phyloP scores from a whole-genome alignment of 768 basidiomycete genomes.

The Termitomyces sp. region DNA sequence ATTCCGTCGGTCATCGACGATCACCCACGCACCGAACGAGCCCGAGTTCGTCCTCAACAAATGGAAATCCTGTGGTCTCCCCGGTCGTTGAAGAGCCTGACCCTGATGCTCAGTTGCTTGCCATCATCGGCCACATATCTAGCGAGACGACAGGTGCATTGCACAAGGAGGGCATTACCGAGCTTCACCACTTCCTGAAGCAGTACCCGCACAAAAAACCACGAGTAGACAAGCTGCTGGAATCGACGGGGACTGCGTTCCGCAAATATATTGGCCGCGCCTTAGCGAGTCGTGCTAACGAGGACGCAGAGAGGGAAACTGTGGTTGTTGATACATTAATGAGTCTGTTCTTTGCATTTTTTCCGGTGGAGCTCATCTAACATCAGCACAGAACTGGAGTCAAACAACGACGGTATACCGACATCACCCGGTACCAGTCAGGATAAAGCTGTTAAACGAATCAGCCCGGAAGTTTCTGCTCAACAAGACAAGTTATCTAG shows the following conservation, averaged over 20 bases:
- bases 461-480: slow-evolving; percentile 28
- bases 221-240: slow-evolving; percentile 82
- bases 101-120: slow-evolving; percentile 77
- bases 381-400: slow-evolving; percentile 52
- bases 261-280: slow-evolving; percentile 89
- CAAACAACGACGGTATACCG: slow-evolving; percentile 40
- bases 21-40: slow-evolving; percentile 67
- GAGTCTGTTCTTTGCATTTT: slow-evolving; percentile 43
- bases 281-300: slow-evolving; percentile 80
- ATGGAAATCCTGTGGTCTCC: slow-evolving; percentile 46
- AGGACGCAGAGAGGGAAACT: slow-evolving; percentile 75
- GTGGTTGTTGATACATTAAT: slow-evolving; percentile 82
- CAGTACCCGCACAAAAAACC: slow-evolving; percentile 80
- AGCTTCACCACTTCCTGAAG: slow-evolving; percentile 90
- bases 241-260: slow-evolving; percentile 86
- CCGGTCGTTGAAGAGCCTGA: slow-evolving; percentile 75
- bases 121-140: slow-evolving; percentile 82
- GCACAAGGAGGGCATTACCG: slow-evolving; percentile 93
- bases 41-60: slow-evolving; percentile 59
- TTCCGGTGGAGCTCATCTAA: slow-evolving; percentile 1
- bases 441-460: slow-evolving; percentile 25
- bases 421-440: slow-evolving; percentile 19
- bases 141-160: slow-evolving; percentile 85
- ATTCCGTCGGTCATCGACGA: slow-evolving; percentile 46
- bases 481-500: slow-evolving; percentile 65